phyloP scores from a whole-genome alignment of 495 filamentous ascomycete species.

The Usnea hakonensis region DNA sequence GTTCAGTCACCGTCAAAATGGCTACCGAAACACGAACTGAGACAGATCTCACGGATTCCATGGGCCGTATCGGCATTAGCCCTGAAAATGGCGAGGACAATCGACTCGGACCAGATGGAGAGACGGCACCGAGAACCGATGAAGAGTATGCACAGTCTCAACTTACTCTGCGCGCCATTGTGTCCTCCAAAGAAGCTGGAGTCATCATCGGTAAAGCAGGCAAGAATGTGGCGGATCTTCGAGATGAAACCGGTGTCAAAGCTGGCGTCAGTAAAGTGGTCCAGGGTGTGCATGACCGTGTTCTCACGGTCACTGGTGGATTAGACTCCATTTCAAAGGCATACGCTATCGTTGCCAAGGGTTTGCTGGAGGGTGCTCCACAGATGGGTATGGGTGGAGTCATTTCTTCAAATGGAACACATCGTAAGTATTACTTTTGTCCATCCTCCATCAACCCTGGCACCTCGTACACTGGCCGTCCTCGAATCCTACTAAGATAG shows the following conservation, averaged over 20 bases:
- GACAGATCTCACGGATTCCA: conserved; percentile 37
- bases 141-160: conserved; percentile 90
- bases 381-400: conserved; percentile 91
- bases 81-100: conserved; percentile 42
- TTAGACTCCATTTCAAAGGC: conserved; percentile 81
- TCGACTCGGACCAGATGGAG: conserved; percentile 57
- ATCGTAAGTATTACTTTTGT: conserved; percentile 59
- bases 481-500: neutral
- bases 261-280: conserved; percentile 98
- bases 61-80: conserved; percentile 36
- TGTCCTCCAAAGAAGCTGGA: conserved; percentile 95
- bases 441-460: neutral
- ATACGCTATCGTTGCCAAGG: conserved; percentile 86
- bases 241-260: conserved; percentile 94
- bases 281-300: conserved; percentile 91
- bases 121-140: conserved; percentile 73
- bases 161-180: conserved; percentile 91
- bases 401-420: conserved; percentile 75
- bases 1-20: conserved; percentile 30
- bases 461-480: neutral
- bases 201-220: conserved; percentile 98
- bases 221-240: conserved; percentile 94
- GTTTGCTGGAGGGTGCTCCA: conserved; percentile 85
- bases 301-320: conserved; percentile 85
- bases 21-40: conserved; percentile 43